phyloP scores from a whole-genome alignment of 2,329 filamentous ascomycete species.

The Esteya vermicola region DNA sequence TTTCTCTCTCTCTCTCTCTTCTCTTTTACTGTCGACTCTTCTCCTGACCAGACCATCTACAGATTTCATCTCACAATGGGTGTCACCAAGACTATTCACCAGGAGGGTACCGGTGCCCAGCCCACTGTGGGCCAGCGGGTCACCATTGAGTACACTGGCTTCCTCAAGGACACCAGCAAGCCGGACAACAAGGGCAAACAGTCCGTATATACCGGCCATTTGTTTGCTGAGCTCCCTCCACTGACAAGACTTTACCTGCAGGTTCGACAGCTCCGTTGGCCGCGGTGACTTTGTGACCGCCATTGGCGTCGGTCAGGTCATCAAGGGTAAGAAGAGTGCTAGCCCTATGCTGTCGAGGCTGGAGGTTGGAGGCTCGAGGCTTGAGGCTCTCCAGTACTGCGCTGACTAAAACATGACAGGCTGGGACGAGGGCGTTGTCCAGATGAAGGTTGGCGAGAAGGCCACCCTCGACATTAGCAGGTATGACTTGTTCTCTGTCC shows the following conservation, averaged over 20 bases:
- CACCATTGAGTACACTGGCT: slow-evolving; percentile 85
- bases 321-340: slow-evolving; percentile 53
- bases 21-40: neutral
- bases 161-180: slow-evolving; percentile 52
- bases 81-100: slow-evolving; percentile 53
- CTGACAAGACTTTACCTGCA: slow-evolving; percentile 23
- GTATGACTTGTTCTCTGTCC: slow-evolving; percentile 28
- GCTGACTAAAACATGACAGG: slow-evolving; percentile 29
- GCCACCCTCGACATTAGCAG: slow-evolving; percentile 67
- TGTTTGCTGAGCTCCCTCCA: neutral
- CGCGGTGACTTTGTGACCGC: slow-evolving; percentile 60
- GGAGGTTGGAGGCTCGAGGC: no score
- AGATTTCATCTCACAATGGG: slow-evolving; percentile 41
- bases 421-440: slow-evolving; percentile 72
- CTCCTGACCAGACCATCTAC: neutral
- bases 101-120: slow-evolving; percentile 45
- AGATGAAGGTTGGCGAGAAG: slow-evolving; percentile 87
- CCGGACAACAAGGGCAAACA: slow-evolving; percentile 52
- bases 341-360: no score
- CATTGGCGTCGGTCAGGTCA: slow-evolving; percentile 77
- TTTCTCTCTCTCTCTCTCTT: neutral
- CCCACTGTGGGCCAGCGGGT: slow-evolving; percentile 59
- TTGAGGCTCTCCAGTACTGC: no score
- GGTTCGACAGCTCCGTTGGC: slow-evolving; percentile 79
- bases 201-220: slow-evolving; percentile 35